Conservation (phyloP, 441 rosid genomes). For the Adansonia rubrostipa region DNA sequence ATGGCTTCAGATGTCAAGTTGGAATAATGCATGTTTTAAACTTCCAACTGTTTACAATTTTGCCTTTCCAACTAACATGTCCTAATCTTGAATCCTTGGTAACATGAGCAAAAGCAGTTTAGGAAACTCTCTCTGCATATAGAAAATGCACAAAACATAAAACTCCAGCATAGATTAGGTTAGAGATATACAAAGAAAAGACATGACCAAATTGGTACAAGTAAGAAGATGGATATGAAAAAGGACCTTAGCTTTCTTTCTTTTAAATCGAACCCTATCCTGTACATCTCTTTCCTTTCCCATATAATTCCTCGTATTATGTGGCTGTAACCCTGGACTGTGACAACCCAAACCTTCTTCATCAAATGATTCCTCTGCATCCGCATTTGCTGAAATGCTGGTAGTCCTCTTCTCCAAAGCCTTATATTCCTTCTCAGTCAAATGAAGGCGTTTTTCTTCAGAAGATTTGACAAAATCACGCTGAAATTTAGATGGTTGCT, state of each 20-base stretch:
- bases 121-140: neutral
- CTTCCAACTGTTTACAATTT: neutral
- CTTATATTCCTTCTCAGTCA: constrained; percentile 53
- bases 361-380: constrained; percentile 35
- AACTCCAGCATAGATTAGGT: neutral
- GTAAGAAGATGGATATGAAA: neutral
- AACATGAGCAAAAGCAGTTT: neutral
- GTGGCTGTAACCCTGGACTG: constrained; percentile 30
- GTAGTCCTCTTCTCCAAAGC: constrained; percentile 49
- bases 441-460: constrained; percentile 62
- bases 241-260: constrained; percentile 72
- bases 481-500: constrained; percentile 80
- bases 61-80: neutral
- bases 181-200: neutral
- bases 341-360: constrained; percentile 42
- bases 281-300: constrained; percentile 42
- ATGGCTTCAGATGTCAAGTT: neutral
- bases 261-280: constrained; percentile 78
- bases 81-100: neutral
- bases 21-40: neutral
- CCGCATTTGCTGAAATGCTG: constrained; percentile 37
- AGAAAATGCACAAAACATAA: neutral
- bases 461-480: constrained; percentile 58
- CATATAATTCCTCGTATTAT: constrained; percentile 33
- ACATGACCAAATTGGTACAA: constrained; percentile 4